These are phyloP conservation scores for Cladophialophora carrionii DNA, from an alignment of 2,329 filamentous ascomycete genomes.

Conservation along the genomic window DNA sequence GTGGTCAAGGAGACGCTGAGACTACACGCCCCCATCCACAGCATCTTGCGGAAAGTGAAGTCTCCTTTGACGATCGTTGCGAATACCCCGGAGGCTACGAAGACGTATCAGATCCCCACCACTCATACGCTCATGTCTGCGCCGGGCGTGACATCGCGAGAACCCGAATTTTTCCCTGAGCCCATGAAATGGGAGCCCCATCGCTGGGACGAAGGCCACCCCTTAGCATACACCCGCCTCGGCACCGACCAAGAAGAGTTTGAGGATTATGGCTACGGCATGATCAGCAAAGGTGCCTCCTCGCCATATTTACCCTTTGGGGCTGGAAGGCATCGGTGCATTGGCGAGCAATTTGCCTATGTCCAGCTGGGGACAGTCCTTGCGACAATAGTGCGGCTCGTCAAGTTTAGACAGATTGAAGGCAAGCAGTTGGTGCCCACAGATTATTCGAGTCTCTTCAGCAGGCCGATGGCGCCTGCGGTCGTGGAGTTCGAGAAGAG, in stretches of 20 bases:
- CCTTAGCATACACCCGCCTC: slow-evolving; percentile 54
- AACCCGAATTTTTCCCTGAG: slow-evolving; percentile 77
- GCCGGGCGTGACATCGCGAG: slow-evolving; percentile 76
- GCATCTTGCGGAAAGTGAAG: slow-evolving; percentile 73
- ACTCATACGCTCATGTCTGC: slow-evolving; percentile 81
- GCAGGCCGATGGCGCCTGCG: slow-evolving; percentile 66
- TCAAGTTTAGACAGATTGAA: slow-evolving; percentile 77
- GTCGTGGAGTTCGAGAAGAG: slow-evolving; percentile 36
- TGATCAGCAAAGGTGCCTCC: slow-evolving; percentile 85
- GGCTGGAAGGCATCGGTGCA: slow-evolving; percentile 88
- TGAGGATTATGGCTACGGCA: slow-evolving; percentile 90
- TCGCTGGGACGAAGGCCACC: slow-evolving; percentile 73
- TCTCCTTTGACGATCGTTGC: slow-evolving; percentile 63
- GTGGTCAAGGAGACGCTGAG: slow-evolving; percentile 74
- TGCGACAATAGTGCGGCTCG: slow-evolving; percentile 72
- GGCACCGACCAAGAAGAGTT: slow-evolving; percentile 67
- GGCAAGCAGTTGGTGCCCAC: slow-evolving; percentile 72
- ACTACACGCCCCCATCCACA: slow-evolving; percentile 72
- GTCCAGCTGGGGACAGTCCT: slow-evolving; percentile 86
- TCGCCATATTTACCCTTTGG: slow-evolving; percentile 95
- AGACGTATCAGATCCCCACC: slow-evolving; percentile 74
- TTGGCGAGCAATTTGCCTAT: slow-evolving; percentile 95
- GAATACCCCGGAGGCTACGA: slow-evolving; percentile 65
- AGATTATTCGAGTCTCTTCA: slow-evolving; percentile 70
- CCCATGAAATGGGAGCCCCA: slow-evolving; percentile 85